Evolutionary conservation across 768 basidiomycete species (phyloP).

Genomic region (Glaciozyma martinii): DNA sequence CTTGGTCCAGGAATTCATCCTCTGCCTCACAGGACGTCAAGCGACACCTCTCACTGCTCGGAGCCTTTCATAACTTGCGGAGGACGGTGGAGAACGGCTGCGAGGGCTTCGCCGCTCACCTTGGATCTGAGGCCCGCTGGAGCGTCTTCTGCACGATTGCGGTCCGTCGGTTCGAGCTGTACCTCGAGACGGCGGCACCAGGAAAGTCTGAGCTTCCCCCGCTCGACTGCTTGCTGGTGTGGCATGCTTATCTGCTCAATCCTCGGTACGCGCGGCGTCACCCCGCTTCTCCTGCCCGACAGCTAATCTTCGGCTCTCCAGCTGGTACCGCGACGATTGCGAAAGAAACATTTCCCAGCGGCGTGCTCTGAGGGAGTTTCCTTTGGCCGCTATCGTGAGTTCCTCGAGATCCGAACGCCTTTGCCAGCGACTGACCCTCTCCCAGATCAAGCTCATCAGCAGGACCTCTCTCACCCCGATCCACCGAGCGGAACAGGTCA

Average conservation of each 20-base stretch:
- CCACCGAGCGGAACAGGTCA: background rate
- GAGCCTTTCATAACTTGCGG: conserved; percentile 24
- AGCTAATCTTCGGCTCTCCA: background rate
- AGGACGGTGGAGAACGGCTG: background rate
- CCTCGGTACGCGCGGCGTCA: conserved; percentile 16
- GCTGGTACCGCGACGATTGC: conserved; percentile 1
- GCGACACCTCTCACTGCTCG: conserved; percentile 29
- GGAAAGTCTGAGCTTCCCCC: conserved; percentile 14
- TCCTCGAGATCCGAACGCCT: no score
- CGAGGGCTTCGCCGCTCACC: background rate
- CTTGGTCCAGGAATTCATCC: no score
- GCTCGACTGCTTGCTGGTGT: conserved; percentile 29
- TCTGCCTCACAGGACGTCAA: conserved; percentile 18
- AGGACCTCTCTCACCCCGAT: background rate
- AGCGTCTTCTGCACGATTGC: conserved; percentile 21
- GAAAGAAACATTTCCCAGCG: background rate
- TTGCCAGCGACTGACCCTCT: no score
- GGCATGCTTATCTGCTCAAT: conserved; percentile 30
- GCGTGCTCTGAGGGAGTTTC: background rate
- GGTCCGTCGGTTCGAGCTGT: conserved; percentile 12
- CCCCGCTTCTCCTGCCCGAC: background rate
- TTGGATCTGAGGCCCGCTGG: conserved; percentile 30
- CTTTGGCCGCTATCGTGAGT: background rate
- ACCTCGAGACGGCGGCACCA: background rate
- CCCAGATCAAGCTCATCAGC: conserved; percentile 1